Conservation (phyloP, 768 basidiomycete species). For the Xanthoconium purpureum region DNA sequence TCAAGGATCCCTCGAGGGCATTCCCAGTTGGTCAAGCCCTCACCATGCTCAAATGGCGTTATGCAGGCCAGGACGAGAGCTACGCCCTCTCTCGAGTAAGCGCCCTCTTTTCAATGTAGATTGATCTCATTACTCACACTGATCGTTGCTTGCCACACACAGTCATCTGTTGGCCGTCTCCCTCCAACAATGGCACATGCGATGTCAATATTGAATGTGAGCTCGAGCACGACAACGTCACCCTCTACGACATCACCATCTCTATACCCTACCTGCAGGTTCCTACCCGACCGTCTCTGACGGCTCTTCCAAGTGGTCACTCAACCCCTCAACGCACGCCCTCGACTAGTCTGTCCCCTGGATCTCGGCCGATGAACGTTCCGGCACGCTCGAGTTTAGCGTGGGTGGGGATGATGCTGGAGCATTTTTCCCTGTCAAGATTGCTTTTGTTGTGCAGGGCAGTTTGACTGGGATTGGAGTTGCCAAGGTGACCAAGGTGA, state of each 20-base stretch:
- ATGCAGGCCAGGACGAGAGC: conserved; percentile 87
- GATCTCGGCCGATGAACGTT: conserved; percentile 59
- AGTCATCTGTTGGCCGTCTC: conserved; percentile 98
- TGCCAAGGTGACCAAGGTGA: conserved; percentile 52
- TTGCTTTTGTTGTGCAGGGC: conserved; percentile 77
- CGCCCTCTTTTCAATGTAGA: neutral
- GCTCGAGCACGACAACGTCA: conserved; percentile 79
- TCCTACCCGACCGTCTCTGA: conserved; percentile 84
- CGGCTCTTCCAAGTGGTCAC: conserved; percentile 65
- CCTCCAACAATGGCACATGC: conserved; percentile 86
- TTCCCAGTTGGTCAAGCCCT: conserved; percentile 89
- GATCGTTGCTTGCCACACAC: neutral
- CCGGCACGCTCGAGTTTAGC: conserved; percentile 89
- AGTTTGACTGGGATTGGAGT: conserved; percentile 78
- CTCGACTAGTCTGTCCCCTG: conserved; percentile 82
- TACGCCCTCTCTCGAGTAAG: conserved; percentile 81
- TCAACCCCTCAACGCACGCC: conserved; percentile 75
- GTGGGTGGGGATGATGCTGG: conserved; percentile 80
- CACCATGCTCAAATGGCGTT: conserved; percentile 90
- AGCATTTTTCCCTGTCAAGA: conserved; percentile 89
- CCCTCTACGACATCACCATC: conserved; percentile 81
- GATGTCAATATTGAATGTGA: conserved; percentile 98
- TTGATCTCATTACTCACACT: neutral
- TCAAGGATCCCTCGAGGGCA: conserved; percentile 77
- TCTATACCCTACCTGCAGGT: conserved; percentile 89